These are phyloP conservation scores for Solanum hybrid DNA, from an alignment of 305 asterid genomes.

Conservation along the genomic window DNA sequence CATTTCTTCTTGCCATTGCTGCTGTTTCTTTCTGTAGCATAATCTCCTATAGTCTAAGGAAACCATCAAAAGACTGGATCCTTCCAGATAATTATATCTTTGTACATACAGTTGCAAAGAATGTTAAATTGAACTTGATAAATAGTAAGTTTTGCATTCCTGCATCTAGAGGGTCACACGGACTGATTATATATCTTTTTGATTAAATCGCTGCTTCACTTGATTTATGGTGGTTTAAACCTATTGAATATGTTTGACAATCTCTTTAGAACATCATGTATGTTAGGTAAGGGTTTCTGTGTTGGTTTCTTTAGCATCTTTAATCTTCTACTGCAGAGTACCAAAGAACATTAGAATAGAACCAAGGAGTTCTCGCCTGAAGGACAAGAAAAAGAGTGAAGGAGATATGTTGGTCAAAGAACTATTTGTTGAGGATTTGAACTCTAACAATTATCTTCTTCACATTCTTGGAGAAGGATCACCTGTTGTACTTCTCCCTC, in stretches of 20 bases:
- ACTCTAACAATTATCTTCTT: conserved; percentile 62
- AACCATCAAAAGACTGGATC: background rate
- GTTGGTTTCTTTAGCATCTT: conserved; percentile 18
- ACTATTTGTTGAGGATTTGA: conserved; percentile 65
- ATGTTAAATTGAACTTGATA: background rate
- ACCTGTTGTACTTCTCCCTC: conserved; percentile 70
- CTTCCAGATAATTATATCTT: background rate
- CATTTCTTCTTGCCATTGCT: background rate
- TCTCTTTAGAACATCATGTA: background rate
- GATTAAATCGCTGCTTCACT: background rate
- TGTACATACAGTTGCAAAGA: background rate
- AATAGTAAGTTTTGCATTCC: background rate
- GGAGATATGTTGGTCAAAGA: conserved; percentile 88
- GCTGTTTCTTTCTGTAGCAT: background rate
- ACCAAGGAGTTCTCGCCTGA: conserved; percentile 89
- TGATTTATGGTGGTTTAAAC: background rate
- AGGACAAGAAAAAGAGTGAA: conserved; percentile 78
- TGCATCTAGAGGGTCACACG: background rate
- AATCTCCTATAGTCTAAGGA: background rate
- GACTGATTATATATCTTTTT: background rate
- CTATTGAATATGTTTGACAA: background rate
- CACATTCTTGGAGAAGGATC: conserved; percentile 73
- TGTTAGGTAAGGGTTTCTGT: background rate
- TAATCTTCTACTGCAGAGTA: conserved; percentile 35
- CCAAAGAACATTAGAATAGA: conserved; percentile 45